Evolutionary conservation across 306 rosid species (phyloP).

Genomic region (Cucumis sativus): Cucumber_9930_V3 NC_026657.2:25928001-25928500

Average conservation of each 20-base stretch:
- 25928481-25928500: slow-evolving; percentile 46
- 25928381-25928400: slow-evolving; percentile 64
- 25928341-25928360: slow-evolving; percentile 56
- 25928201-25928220: slow-evolving; percentile 62
- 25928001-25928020: slow-evolving; percentile 49
- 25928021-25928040: slow-evolving; percentile 74
- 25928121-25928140: slow-evolving; percentile 73
- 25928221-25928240: slow-evolving; percentile 71
- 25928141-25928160: slow-evolving; percentile 70
- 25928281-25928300: slow-evolving; percentile 58
- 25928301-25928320: slow-evolving; percentile 56
- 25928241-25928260: slow-evolving; percentile 42
- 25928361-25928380: slow-evolving; percentile 74
- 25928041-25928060: slow-evolving; percentile 76
- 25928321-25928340: slow-evolving; percentile 48
- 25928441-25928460: slow-evolving; percentile 58
- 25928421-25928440: slow-evolving; percentile 57
- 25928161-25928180: slow-evolving; percentile 64
- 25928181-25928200: slow-evolving; percentile 85
- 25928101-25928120: slow-evolving; percentile 72
- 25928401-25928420: slow-evolving; percentile 53
- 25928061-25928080: slow-evolving; percentile 76
- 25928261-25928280: slow-evolving; percentile 45
- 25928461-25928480: slow-evolving; percentile 30
- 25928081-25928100: slow-evolving; percentile 61